Evolutionary conservation across 2,329 filamentous ascomycete genomes (phyloP), one percentile per base, ranked within the genome.

Genomic region (Emmonsiellopsis sp.): DNA sequence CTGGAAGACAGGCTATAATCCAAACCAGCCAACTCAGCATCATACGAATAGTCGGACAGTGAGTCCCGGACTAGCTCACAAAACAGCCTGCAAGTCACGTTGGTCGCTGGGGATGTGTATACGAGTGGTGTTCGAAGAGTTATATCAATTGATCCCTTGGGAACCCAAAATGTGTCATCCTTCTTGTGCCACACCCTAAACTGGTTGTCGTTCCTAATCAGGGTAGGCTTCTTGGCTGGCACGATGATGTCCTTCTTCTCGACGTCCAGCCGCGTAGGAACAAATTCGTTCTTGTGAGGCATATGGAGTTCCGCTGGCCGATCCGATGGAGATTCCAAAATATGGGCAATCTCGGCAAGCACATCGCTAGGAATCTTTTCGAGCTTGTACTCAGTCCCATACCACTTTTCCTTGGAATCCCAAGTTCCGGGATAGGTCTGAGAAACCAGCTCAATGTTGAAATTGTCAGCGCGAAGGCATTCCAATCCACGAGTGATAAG

Each of bases 101-200:
- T 78, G 57, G 87, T 91, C 54, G 86, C 84, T 1, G 90, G 87
- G 4, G 87, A 90, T 1, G 87, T 80, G 66, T 83, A 84, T n/a
- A 87, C 83, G 45, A 95, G 72, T 0, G 90, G 87, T 55, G 85
- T 95, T 62, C 85, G 82, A 59, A 94, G 78, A 61, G 85, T 89
- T 58, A 95, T 82, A 59, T 90, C 81, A 15, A 97, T 76, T 55
- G 90, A 93, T 3, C 89, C 93, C 69, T 95, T 95, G 7, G 93
- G 93, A 8, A 97, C 93, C 91, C 92, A 97, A 71, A 97, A 98
- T 0, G 85, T 90, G 62, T 98, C 93, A 63, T 98, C 93, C 72
- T 97, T 97, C 76, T 98, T 98, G 77, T 85, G 96, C 93, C 93
- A 98, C 2, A 89, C 86, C 32, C 91, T 84, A 0, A 88, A 84